Percentiles rank a stretch among this genome's conserved stretches.
Conservation (phyloP, 768 basidiomycete species). For the Collybiopsis confluens region DNA sequence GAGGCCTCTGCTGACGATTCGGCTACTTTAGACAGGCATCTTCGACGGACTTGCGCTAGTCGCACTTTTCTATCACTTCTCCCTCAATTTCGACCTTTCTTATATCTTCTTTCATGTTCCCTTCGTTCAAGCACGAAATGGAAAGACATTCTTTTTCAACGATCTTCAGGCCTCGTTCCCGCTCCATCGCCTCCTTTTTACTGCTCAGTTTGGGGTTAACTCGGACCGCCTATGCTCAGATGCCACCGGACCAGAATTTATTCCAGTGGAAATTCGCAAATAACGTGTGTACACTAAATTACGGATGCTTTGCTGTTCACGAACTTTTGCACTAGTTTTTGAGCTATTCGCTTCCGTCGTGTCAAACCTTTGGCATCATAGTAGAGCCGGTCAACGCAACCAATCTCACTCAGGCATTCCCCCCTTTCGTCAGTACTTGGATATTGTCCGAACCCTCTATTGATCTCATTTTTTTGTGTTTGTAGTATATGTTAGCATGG, state of each 20-base stretch:
- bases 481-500: constrained; percentile 27
- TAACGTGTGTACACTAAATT: constrained; percentile 17
- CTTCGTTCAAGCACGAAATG: not conserved
- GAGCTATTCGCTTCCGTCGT: constrained; percentile 17
- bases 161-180: not conserved
- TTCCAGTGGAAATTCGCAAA: constrained; percentile 30
- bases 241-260: not conserved
- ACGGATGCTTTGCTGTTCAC: not conserved
- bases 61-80: not conserved
- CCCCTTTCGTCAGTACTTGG: constrained; percentile 22
- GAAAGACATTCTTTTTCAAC: not conserved
- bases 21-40: not conserved
- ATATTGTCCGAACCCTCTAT: no score
- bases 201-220: not conserved
- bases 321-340: constrained; percentile 6
- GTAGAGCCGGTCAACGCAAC: constrained; percentile 19
- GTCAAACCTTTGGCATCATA: constrained; percentile 15
- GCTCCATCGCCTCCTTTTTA: constrained; percentile 3
- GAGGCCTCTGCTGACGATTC: not conserved
- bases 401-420: constrained; percentile 16
- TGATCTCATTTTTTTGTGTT: no score
- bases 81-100: constrained; percentile 8
- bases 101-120: constrained; percentile 9
- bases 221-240: constrained; percentile 7
- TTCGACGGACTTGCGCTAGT: not conserved